Base-by-base conservation (phyloP, 1,284 basidiomycete genomes). In the Paramarasmius palmivorus region DNA sequence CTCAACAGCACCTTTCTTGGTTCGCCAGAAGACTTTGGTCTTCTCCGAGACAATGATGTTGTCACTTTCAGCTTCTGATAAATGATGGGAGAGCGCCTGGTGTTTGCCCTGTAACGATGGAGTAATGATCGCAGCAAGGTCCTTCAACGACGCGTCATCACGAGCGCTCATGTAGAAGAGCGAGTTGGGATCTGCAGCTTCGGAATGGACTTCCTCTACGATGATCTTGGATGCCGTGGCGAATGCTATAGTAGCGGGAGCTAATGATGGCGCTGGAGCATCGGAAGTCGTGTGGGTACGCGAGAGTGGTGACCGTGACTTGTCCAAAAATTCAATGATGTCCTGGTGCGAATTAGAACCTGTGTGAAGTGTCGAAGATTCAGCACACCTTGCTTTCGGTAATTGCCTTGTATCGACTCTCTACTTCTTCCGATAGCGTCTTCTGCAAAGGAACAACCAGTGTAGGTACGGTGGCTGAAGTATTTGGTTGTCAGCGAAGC, bases 241-340 rank as follows among this genome's bases (percentile, higher is more conserved):
- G 63, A 86, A 86, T 7, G 86, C 87, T 55, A 93, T 84, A 0
- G 92, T 94, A 0, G 92, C 90, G 0, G 93, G 92, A 2, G 88
- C 77, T 10, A 95, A 74, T 0, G 84, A 75, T 0, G 91, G 92
- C 0, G 92, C 90, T 0, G 92, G 92, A 2, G 84, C 82, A 15
- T 72, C 66, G 0, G 84, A 89, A 2, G 84, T 86, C 15, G 85
- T 86, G 61, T 81, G 79, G 3, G 86, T 89, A 52, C 77, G 82
- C 29, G 86, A 88, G 39, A 75, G 69, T 17, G 77, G 72, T 8
- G 83, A 90, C 48, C 90, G 82, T 15, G 90, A 90, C 63, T 86
- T 88, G 73, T 94, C 93, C 39, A 95, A 73, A 66, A 95, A 92
- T 53, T 88, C 83, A 51, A 90, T 77, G 57, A 95, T 89, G 34